Evolutionary conservation across 2,329 filamentous ascomycete genomes (phyloP).

Genomic region (Calonectria henricotiae): DNA sequence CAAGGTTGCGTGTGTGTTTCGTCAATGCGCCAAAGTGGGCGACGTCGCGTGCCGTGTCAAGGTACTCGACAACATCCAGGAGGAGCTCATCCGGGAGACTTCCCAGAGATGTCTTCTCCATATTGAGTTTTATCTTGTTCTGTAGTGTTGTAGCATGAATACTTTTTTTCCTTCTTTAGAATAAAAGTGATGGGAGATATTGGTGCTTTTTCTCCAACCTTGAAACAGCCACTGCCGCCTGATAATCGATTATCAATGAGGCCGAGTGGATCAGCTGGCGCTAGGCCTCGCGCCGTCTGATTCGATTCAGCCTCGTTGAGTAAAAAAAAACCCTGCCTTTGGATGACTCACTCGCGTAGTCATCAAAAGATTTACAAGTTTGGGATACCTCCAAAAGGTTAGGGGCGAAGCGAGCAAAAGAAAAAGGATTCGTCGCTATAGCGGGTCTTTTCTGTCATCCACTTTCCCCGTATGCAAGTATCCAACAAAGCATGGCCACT

Average conservation of each 20-base stretch:
- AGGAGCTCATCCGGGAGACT: slow-evolving; percentile 68
- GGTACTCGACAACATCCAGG: slow-evolving; percentile 64
- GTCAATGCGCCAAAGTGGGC: slow-evolving; percentile 62
- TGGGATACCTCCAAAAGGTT: background rate
- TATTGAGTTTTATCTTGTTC: slow-evolving; percentile 37
- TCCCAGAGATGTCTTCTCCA: slow-evolving; percentile 57
- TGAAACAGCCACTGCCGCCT: slow-evolving; percentile 20
- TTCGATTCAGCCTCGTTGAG: slow-evolving; percentile 31
- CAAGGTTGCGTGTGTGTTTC: slow-evolving; percentile 59
- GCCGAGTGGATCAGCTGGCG: slow-evolving; percentile 16
- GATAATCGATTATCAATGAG: background rate
- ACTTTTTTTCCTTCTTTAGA: background rate
- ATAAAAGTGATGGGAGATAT: background rate
- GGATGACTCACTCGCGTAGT: slow-evolving; percentile 26
- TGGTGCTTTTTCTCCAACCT: slow-evolving; percentile 18
- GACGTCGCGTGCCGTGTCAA: slow-evolving; percentile 67
- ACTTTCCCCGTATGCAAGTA: no score
- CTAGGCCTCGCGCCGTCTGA: background rate
- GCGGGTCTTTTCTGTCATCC: slow-evolving; percentile 14
- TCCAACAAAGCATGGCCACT: no score
- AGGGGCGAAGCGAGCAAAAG: slow-evolving; percentile 11
- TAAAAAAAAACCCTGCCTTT: slow-evolving; percentile 8
- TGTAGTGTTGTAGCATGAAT: slow-evolving; percentile 32
- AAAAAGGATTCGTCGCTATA: slow-evolving; percentile 15
- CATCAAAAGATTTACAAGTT: slow-evolving; percentile 1